phyloP scores from a whole-genome alignment of 495 filamentous ascomycete genomes.

The Cladorrhinum samala region DNA sequence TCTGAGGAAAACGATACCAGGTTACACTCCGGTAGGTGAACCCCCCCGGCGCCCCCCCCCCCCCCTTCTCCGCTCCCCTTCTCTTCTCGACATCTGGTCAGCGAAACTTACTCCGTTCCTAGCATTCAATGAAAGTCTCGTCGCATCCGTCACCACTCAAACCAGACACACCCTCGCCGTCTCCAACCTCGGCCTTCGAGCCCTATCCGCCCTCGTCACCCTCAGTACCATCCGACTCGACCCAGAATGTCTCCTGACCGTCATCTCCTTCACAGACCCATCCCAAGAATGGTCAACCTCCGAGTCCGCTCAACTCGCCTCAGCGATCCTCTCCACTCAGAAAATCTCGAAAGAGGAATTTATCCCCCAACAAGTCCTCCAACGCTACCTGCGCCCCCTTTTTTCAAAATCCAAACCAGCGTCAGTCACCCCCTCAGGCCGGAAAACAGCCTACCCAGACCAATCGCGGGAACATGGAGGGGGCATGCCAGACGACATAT shows the following conservation, averaged over 20 bases:
- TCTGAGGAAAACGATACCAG: not conserved
- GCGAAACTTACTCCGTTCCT: not conserved
- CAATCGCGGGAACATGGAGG: slow-evolving; percentile 26
- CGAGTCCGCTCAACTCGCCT: slow-evolving; percentile 27
- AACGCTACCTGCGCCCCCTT: slow-evolving; percentile 54
- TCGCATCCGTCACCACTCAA: not conserved
- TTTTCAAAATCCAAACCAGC: slow-evolving; percentile 61
- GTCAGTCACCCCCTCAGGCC: slow-evolving; percentile 55
- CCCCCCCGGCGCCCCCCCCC: too few species aligned
- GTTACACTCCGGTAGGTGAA: slow-evolving; percentile 5
- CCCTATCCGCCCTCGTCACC: slow-evolving; percentile 11
- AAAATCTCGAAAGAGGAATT: slow-evolving; percentile 18
- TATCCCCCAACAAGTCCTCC: slow-evolving; percentile 52
- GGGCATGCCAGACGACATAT: slow-evolving; percentile 40
- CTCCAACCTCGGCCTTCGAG: slow-evolving; percentile 6
- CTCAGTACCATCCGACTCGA: not conserved
- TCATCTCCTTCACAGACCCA: slow-evolving; percentile 43
- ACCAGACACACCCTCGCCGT: not conserved
- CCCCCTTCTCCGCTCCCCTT: not conserved
- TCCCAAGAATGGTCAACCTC: slow-evolving; percentile 50
- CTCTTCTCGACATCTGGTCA: not conserved
- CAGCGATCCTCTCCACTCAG: slow-evolving; percentile 34
- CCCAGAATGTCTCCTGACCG: slow-evolving; percentile 21
- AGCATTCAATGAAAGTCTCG: slow-evolving; percentile 4
- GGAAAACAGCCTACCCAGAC: slow-evolving; percentile 51